Evolutionary conservation across 179 eudicot species (phyloP).

Genomic region (Gypsophila paniculata): DNA sequence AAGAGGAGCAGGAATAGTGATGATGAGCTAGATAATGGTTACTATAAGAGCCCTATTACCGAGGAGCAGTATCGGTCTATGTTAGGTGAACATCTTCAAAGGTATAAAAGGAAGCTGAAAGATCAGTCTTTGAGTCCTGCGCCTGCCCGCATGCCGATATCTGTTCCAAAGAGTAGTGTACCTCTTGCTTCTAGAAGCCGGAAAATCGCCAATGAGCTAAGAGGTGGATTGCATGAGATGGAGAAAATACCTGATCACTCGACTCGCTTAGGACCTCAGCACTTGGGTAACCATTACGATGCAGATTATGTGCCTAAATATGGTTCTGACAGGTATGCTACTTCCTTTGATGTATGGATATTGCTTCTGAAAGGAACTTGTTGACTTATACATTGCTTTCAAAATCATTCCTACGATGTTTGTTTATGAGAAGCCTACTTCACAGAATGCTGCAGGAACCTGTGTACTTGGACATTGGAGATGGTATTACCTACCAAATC

Average conservation of each 20-base stretch:
- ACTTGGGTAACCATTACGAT: slow-evolving; percentile 43
- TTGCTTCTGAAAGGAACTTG: not conserved
- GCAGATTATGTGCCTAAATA: slow-evolving; percentile 47
- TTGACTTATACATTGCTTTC: slow-evolving; percentile 7
- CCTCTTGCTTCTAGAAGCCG: slow-evolving; percentile 43
- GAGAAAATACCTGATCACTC: slow-evolving; percentile 49
- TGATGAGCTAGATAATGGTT: slow-evolving; percentile 64
- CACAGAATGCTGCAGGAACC: slow-evolving; percentile 64
- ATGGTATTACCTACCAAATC: slow-evolving; percentile 75
- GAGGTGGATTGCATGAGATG: slow-evolving; percentile 42
- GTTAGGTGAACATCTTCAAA: slow-evolving; percentile 88
- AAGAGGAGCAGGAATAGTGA: slow-evolving; percentile 53
- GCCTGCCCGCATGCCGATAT: slow-evolving; percentile 41
- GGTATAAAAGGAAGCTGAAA: slow-evolving; percentile 66
- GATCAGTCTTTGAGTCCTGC: slow-evolving; percentile 56
- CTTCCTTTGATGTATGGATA: slow-evolving; percentile 9
- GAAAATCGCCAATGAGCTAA: slow-evolving; percentile 46
- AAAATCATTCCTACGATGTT: slow-evolving; percentile 5
- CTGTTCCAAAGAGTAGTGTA: slow-evolving; percentile 42
- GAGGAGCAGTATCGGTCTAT: slow-evolving; percentile 81
- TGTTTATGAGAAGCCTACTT: slow-evolving; percentile 19
- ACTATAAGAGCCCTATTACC: slow-evolving; percentile 44
- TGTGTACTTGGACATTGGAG: slow-evolving; percentile 74
- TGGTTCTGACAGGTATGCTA: slow-evolving; percentile 57
- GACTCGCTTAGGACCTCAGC: slow-evolving; percentile 37